Base-by-base conservation (phyloP, 352 stramenopile genomes). In the Phytophthora megakarya region DNA sequence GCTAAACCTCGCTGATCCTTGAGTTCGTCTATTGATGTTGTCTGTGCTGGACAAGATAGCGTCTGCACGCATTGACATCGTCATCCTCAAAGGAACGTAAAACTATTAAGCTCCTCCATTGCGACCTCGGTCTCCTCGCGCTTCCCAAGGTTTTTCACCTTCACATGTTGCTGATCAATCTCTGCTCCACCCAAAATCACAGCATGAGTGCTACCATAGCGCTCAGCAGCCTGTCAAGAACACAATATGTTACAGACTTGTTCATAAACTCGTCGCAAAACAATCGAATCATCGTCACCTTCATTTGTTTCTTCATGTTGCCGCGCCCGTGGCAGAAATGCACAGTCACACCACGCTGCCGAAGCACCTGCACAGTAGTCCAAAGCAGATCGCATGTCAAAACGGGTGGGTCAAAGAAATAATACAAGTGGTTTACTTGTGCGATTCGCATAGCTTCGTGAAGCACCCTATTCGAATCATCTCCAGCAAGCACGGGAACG, bases 241-340 rank as follows among this genome's bases (percentile, higher is more conserved):
- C 35, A 44, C 6, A 16, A 46, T 9, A 16, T 30, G 21, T 55
- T 30, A 61, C 19, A 0, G 53, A 19, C 16, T 30, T 50, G 8
- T 38, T 39, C 46, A 5, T 51, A n/a, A 15, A 35, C 10, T 42
- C 21, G 7, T 21, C 7, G 18, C 12, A 21, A 33, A 21, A n/a
- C 6, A 54, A 59, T 15, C 18, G 7, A 38, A 26, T 55, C 16
- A 39, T 55, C n/a, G n/a, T n/a, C 35, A 89, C 78, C 80, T 96
- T 96, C 85, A 96, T 93, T 43, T 93, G 81, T 63, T 96, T 96
- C 56, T 95, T 96, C 61, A 96, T 83, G 43, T 83, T 92, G 15
- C 81, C 81, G 22, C 67, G 72, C 18, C 78, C 85, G 40, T 96
- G 86, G 39, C 85, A 92, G 55, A 94, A 92, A 65, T 96, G 88